phyloP scores from a whole-genome alignment of 768 basidiomycete genomes.

The Pholiota molesta region DNA sequence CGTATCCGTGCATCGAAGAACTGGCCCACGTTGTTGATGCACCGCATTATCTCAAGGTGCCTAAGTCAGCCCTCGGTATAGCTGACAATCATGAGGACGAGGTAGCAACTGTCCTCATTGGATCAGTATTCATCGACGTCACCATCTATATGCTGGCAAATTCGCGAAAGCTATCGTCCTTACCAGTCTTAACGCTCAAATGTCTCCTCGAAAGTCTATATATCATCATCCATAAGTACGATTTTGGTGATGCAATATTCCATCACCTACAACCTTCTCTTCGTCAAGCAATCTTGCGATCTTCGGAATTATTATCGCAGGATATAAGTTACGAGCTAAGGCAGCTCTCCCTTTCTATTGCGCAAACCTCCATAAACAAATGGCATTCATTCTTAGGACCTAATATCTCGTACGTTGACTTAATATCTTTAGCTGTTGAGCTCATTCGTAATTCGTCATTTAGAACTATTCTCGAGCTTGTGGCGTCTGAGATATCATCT shows the following conservation, averaged over 20 bases:
- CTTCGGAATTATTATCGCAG: constrained; percentile 51
- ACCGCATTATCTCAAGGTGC: constrained; percentile 47
- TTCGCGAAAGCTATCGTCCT: constrained; percentile 41
- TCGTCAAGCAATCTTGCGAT: constrained; percentile 52
- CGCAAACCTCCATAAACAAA: constrained; percentile 64
- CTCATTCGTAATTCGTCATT: background rate
- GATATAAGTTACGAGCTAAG: constrained; percentile 70
- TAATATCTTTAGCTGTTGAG: background rate
- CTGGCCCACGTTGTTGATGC: constrained; percentile 65
- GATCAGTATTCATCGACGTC: constrained; percentile 66
- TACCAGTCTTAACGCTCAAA: constrained; percentile 63
- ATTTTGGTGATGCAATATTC: constrained; percentile 60
- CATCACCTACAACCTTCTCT: constrained; percentile 56
- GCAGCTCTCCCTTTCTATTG: constrained; percentile 62
- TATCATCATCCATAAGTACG: constrained; percentile 73
- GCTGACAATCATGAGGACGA: constrained; percentile 47
- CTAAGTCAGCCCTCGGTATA: constrained; percentile 44
- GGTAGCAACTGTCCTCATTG: constrained; percentile 51
- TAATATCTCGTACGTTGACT: constrained; percentile 50
- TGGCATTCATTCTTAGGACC: constrained; percentile 57
- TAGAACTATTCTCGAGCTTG: constrained; percentile 58
- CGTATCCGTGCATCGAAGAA: constrained; percentile 61
- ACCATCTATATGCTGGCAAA: constrained; percentile 53
- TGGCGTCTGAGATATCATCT: constrained; percentile 48
- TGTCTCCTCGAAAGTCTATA: constrained; percentile 64